phyloP scores from a whole-genome alignment of 306 rosid genomes.

The Hippophae tibetana region DNA sequence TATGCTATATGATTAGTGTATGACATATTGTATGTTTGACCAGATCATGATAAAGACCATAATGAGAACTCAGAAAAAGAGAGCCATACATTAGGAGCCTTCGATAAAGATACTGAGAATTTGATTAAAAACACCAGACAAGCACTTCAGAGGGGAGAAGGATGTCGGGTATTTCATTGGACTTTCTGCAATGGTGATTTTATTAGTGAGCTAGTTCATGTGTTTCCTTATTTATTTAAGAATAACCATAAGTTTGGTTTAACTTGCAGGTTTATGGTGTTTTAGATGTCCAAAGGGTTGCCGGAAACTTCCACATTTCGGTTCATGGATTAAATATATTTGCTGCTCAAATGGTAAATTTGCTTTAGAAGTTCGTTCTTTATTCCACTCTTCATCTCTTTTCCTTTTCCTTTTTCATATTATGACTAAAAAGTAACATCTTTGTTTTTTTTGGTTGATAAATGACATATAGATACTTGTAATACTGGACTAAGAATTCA shows the following conservation, averaged over 20 bases:
- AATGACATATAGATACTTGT: too few species aligned
- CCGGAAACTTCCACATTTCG: constrained; percentile 89
- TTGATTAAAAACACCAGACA: constrained; percentile 64
- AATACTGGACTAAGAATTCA: too few species aligned
- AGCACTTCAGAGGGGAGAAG: constrained; percentile 57
- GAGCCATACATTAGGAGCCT: constrained; percentile 33
- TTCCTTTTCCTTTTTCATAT: too few species aligned
- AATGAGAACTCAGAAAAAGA: constrained; percentile 46
- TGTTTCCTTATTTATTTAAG: background rate
- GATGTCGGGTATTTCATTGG: constrained; percentile 65
- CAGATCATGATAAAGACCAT: constrained; percentile 53
- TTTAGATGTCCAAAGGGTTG: constrained; percentile 93
- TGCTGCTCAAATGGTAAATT: constrained; percentile 81
- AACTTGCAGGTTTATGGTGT: constrained; percentile 77
- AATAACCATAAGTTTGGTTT: constrained; percentile 1
- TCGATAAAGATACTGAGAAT: constrained; percentile 65
- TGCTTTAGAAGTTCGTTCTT: background rate
- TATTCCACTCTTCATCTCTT: too few species aligned
- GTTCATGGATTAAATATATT: constrained; percentile 85
- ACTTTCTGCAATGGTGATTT: background rate
- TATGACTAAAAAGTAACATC: too few species aligned
- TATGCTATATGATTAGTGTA: background rate
- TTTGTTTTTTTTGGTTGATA: too few species aligned
- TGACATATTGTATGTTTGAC: constrained; percentile 16
- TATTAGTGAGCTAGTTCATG: background rate